phyloP scores from a whole-genome alignment of 352 stramenopile species.

The Globisporangium iwayamae region DNA sequence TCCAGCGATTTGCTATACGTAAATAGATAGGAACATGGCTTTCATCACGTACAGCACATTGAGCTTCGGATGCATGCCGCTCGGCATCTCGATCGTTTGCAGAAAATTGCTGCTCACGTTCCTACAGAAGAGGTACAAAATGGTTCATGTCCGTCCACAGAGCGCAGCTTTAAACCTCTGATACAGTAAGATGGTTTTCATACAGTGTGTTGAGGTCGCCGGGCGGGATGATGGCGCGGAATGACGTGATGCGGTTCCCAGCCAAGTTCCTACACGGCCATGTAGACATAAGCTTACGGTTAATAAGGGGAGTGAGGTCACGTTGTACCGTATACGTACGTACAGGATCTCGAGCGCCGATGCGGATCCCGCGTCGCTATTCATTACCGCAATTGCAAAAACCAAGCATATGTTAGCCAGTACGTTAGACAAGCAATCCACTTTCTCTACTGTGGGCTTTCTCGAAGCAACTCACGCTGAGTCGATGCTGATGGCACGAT shows the following conservation, averaged over 20 bases:
- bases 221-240: slow-evolving; percentile 8
- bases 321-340: neutral
- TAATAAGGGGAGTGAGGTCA: neutral
- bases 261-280: slow-evolving; percentile 8
- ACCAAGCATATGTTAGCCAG: no score
- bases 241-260: slow-evolving; percentile 12
- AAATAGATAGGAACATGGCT: neutral
- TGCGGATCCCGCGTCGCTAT: neutral
- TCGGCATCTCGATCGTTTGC: neutral
- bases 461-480: neutral
- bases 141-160: no score
- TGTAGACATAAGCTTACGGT: neutral
- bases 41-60: slow-evolving; percentile 6
- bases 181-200: neutral
- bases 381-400: no score
- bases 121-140: neutral
- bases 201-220: slow-evolving; percentile 4
- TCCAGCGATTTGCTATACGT: no score
- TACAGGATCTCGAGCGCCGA: slow-evolving; percentile 5
- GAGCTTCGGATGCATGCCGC: slow-evolving; percentile 4
- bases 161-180: neutral
- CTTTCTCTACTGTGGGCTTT: neutral
- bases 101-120: slow-evolving; percentile 9
- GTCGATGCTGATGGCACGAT: neutral
- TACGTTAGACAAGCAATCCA: neutral